A percentile compares a stretch with the other conserved stretches of the same genome.
phyloP scores from a whole-genome alignment of 2,329 filamentous ascomycete species.

The Ceratocystis huliohia region DNA sequence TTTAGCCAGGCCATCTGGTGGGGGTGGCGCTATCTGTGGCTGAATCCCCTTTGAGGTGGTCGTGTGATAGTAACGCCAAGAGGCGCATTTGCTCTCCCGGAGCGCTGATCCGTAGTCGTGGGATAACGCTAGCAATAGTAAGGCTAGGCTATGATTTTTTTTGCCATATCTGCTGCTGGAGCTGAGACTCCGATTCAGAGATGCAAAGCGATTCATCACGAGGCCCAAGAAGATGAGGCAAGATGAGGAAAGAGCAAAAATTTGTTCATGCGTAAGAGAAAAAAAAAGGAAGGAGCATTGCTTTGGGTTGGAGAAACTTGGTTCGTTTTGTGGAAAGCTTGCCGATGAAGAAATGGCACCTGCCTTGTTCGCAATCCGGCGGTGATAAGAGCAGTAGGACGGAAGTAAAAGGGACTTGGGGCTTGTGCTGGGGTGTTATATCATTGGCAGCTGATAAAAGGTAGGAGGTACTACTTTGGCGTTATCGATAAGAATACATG shows the following conservation, averaged over 20 bases:
- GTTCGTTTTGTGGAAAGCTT: not conserved
- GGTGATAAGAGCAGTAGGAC: conserved; percentile 11
- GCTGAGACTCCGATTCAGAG: not conserved
- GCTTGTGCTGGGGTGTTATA: not conserved
- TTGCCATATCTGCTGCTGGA: too few relatives aligned
- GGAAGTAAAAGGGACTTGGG: conserved; percentile 6
- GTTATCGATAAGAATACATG: not conserved
- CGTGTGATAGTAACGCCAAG: not conserved
- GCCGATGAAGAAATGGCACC: too few relatives aligned
- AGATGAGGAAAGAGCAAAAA: not conserved
- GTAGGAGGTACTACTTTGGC: not conserved
- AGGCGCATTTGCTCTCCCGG: not conserved
- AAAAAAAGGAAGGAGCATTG: not conserved
- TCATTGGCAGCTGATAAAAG: not conserved
- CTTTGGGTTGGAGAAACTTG: not conserved
- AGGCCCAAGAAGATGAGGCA: not conserved
- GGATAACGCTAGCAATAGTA: not conserved
- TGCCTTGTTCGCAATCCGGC: conserved; percentile 8
- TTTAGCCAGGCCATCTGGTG: not conserved
- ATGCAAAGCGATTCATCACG: not conserved
- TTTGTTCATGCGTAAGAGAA: not conserved
- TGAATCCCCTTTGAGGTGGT: not conserved
- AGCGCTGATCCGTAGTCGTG: not conserved
- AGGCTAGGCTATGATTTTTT: not conserved
- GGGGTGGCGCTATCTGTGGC: not conserved